Evolutionary conservation across 148 eudicot genomes (phyloP).

Genomic region (Arbutus unedo): DNA sequence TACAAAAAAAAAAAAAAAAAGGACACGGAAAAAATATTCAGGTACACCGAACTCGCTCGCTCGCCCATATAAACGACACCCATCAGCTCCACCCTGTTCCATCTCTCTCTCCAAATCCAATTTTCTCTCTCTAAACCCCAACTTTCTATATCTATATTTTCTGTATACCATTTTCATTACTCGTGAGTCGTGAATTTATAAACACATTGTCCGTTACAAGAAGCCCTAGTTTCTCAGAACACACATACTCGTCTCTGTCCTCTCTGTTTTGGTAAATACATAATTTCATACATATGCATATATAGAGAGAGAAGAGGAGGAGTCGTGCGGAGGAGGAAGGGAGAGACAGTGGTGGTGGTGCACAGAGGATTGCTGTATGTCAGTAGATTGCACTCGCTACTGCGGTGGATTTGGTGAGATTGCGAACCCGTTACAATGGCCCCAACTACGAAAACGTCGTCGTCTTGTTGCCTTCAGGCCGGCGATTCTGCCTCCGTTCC

Average conservation of each 20-base stretch:
- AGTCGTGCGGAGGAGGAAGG: conserved; percentile 1
- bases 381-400: conserved; percentile 43
- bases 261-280: background rate
- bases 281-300: background rate
- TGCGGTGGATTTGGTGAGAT: conserved; percentile 58
- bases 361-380: conserved; percentile 49
- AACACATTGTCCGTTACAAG: background rate
- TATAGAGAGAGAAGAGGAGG: conserved; percentile 15
- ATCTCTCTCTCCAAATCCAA: background rate
- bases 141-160: background rate
- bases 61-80: background rate
- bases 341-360: conserved; percentile 14
- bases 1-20: too few relatives aligned
- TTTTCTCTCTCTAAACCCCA: background rate
- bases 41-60: too few relatives aligned
- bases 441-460: conserved; percentile 60
- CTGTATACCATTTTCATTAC: background rate
- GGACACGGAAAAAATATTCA: too few relatives aligned
- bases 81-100: background rate
- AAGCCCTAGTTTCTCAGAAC: conserved; percentile 13
- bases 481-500: conserved; percentile 19
- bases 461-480: conserved; percentile 26
- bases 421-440: conserved; percentile 71
- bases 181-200: conserved; percentile 12
- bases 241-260: background rate